Base-by-base conservation (phyloP, 345 rosid species). In the Brassica nigra region DNA sequence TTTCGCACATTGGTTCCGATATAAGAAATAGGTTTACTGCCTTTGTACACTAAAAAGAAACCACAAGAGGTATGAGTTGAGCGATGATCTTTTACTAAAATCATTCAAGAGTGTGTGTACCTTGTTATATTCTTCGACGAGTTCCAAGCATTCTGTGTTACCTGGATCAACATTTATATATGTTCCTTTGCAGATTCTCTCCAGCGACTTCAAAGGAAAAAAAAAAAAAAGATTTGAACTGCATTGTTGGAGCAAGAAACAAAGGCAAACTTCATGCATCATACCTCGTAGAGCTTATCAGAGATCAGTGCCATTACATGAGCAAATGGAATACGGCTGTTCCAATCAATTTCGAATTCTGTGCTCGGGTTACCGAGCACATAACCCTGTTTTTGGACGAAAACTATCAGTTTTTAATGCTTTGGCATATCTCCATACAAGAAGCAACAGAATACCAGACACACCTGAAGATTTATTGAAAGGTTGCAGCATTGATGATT, bases 401-500 rank as follows among this genome's bases (percentile, higher is more conserved):
- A 49, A 14, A 49, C 16, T 49, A 49, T 49, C 18, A 49, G 55
- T 49, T 49, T 49, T 49, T 4, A 49, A 49, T 12, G 55, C 55
- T 49, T 49, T 49, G 16, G 16, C 18, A 49, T 14, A 47, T 47
- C 16, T 47, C 55, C 55, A 12, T 47, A 47, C 5, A 47, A 47
- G 54, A 47, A 47, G 55, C 6, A 47, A 47, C 55, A 47, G 2
- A 12, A 14, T 47, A 49, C 16, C 16, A 34, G 55, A 49, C 5
- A 2, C 5, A 49, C 55, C 55, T 49, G 55, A 49, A 49, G 55
- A 49, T 49, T 86, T 44, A 88, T 75, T 0, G 31, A 30, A 30
- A 89, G 91, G 33, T 70, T 37, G 28, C 49, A 31, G 6, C 85
- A 85, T 15, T 69, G 78, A 4, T 78, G 4, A 12, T 44, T 44